Percentiles rank a stretch among this genome's conserved stretches.
Evolutionary conservation across 2,329 filamentous ascomycete genomes (phyloP).

Genomic region (Sporothrix euskadiensis): DNA sequence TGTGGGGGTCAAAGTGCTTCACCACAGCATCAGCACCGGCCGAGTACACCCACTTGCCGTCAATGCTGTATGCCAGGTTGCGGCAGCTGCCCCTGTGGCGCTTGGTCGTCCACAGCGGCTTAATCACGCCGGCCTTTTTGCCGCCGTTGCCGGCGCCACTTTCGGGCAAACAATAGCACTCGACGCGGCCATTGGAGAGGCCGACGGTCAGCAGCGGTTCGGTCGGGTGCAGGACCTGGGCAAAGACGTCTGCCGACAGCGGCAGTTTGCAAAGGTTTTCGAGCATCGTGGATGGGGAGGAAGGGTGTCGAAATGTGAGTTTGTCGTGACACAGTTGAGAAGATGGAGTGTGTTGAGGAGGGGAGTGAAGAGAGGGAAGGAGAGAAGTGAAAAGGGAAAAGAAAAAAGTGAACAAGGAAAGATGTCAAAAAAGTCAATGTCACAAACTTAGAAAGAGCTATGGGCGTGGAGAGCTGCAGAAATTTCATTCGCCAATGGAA

Average conservation of each 20-base stretch:
- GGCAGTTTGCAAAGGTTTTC: constrained; percentile 91
- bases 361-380: no score
- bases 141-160: constrained; percentile 57
- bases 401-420: neutral
- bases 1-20: constrained; percentile 56
- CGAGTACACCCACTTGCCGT: constrained; percentile 70
- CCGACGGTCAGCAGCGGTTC: constrained; percentile 85
- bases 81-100: constrained; percentile 94
- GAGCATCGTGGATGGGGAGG: constrained; percentile 60
- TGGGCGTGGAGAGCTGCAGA: constrained; percentile 4
- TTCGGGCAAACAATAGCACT: constrained; percentile 73
- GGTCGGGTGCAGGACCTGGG: constrained; percentile 81
- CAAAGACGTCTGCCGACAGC: constrained; percentile 81
- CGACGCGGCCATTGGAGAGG: constrained; percentile 79
- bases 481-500: constrained; percentile 22
- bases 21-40: constrained; percentile 58
- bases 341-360: neutral
- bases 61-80: constrained; percentile 72
- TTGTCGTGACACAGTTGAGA: no score
- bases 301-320: no score
- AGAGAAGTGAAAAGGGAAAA: neutral
- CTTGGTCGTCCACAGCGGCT: constrained; percentile 80
- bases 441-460: neutral
- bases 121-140: constrained; percentile 72
- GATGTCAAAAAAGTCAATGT: neutral